Evolutionary conservation across 1,139 yeast species (phyloP).

Genomic region (Kurtzmaniella quercitrusa): DNA sequence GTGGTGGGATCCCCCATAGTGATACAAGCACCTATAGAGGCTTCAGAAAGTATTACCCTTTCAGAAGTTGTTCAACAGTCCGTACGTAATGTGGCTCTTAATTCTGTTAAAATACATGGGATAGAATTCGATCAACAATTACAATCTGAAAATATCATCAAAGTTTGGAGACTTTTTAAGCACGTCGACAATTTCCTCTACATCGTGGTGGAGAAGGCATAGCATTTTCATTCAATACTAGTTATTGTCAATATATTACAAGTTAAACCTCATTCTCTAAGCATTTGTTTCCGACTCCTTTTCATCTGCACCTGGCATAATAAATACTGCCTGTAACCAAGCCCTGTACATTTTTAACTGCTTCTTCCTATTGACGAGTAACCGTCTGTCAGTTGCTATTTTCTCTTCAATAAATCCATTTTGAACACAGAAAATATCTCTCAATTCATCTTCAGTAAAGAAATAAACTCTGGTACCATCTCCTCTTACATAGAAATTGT

Average conservation of each 20-base stretch:
- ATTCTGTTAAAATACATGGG: constrained; percentile 58
- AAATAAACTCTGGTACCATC: constrained; percentile 98
- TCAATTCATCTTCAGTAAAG: constrained; percentile 88
- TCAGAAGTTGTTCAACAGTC: constrained; percentile 33
- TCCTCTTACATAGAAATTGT: constrained; percentile 93
- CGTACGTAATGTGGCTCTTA: background rate
- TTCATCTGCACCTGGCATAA: constrained; percentile 17
- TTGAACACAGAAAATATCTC: constrained; percentile 61
- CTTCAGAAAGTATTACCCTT: constrained; percentile 24
- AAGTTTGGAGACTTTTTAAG: constrained; percentile 51
- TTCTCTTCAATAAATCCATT: constrained; percentile 58
- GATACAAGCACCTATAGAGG: constrained; percentile 46
- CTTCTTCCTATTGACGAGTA: constrained; percentile 87
- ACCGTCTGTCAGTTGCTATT: constrained; percentile 86
- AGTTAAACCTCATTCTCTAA: background rate
- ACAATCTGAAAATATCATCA: constrained; percentile 40
- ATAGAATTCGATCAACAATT: constrained; percentile 39
- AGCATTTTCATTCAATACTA: background rate
- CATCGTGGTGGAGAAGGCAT: constrained; percentile 19
- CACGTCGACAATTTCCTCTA: constrained; percentile 80
- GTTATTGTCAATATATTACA: background rate
- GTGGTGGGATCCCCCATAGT: constrained; percentile 43
- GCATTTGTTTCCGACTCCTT: background rate
- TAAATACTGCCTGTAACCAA: constrained; percentile 93
- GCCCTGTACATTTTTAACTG: constrained; percentile 93